These are phyloP conservation scores for Plasmodium fragile DNA, from an alignment of 169 alveolate species.

Conservation along the genomic window DNA sequence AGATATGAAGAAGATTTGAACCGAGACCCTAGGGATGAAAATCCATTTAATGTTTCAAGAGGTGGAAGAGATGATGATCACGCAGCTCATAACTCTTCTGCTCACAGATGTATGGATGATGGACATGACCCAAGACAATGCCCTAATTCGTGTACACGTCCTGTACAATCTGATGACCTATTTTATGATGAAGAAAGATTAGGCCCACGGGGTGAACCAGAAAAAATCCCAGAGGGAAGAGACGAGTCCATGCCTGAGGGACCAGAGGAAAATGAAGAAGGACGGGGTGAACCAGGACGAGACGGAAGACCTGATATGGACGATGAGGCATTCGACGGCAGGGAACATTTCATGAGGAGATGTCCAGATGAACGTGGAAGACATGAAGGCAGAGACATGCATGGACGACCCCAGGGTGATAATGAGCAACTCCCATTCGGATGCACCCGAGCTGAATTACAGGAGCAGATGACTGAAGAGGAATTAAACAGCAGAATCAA, in stretches of 20 bases:
- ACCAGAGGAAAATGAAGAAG: neutral
- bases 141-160: neutral
- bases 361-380: neutral
- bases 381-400: neutral
- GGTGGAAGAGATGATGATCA: neutral
- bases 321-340: neutral
- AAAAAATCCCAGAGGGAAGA: neutral
- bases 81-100: neutral
- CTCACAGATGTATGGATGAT: neutral
- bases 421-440: conserved; percentile 1
- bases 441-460: neutral
- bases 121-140: neutral
- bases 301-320: neutral
- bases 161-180: neutral
- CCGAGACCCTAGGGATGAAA: neutral
- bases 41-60: neutral
- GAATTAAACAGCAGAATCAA: conserved; percentile 8
- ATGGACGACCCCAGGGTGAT: neutral
- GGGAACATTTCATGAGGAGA: neutral
- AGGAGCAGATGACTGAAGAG: conserved; percentile 3
- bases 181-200: neutral
- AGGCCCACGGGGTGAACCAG: neutral
- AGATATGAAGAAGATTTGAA: neutral
- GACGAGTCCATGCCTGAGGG: neutral
- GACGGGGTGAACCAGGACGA: neutral